Conservation (phyloP, 306 rosid genomes). For the Sicyos edulis region DNA sequence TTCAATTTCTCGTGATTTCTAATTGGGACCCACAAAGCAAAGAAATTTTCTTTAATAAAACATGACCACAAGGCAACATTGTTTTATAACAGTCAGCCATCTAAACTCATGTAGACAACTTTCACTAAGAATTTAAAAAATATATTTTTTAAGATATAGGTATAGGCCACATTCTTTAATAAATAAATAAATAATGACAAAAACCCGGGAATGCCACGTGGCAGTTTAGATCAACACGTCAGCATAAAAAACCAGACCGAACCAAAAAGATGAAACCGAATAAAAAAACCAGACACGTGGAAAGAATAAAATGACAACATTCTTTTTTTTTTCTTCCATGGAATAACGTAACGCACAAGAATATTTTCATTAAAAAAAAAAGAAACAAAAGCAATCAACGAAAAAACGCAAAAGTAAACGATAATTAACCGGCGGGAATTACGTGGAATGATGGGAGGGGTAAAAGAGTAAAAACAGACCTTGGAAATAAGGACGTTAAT, state of each 20-base stretch:
- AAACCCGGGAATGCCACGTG: constrained; percentile 12
- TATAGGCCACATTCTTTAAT: too few species aligned
- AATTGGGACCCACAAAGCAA: background rate
- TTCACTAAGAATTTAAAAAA: too few species aligned
- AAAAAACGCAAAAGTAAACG: background rate
- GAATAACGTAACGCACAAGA: constrained; percentile 4
- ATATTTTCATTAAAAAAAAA: background rate
- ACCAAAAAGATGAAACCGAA: background rate
- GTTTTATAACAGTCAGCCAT: too few species aligned
- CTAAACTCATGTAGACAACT: too few species aligned
- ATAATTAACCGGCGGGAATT: constrained; percentile 1
- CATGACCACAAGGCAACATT: too few species aligned
- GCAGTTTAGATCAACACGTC: background rate
- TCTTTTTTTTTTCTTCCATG: background rate
- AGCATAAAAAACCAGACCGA: background rate
- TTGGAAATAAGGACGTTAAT: constrained; percentile 87
- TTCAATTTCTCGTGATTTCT: background rate
- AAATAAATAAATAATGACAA: too few species aligned
- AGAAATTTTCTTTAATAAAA: background rate
- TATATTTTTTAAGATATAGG: too few species aligned
- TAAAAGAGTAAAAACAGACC: constrained; percentile 32
- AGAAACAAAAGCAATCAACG: too few species aligned
- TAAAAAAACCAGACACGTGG: too few species aligned
- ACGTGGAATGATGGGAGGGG: constrained; percentile 1
- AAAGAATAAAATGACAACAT: too few species aligned